These are phyloP conservation scores for Starmerella khaoyaiensis DNA, from an alignment of 805 yeast genomes.

Conservation along the genomic window DNA sequence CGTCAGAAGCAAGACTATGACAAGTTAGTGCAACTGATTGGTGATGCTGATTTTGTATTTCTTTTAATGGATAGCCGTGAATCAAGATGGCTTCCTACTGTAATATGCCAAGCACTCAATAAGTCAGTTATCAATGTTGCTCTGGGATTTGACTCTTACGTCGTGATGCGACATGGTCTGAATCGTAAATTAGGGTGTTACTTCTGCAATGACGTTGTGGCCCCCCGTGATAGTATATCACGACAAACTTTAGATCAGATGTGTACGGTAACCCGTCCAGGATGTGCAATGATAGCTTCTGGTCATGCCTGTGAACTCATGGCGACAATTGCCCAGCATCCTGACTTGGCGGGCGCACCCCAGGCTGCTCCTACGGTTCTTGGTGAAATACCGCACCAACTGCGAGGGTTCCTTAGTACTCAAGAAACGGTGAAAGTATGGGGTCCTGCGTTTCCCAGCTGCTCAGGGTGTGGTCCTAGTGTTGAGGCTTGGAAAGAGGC, in stretches of 20 bases:
- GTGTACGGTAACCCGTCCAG: constrained; percentile 98
- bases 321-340: constrained; percentile 61
- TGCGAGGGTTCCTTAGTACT: constrained; percentile 68
- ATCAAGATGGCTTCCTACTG: constrained; percentile 94
- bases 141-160: constrained; percentile 81
- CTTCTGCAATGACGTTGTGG: constrained; percentile 90
- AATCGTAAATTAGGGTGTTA: constrained; percentile 65
- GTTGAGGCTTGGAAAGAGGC: constrained; percentile 36
- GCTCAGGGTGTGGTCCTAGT: constrained; percentile 72
- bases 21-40: constrained; percentile 39
- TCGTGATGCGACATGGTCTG: constrained; percentile 88
- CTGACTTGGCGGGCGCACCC: constrained; percentile 36
- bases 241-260: constrained; percentile 90
- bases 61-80: constrained; percentile 89
- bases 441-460: constrained; percentile 60
- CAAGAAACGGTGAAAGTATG: constrained; percentile 51
- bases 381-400: constrained; percentile 77
- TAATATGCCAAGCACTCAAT: constrained; percentile 49
- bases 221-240: constrained; percentile 77
- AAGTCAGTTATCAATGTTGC: constrained; percentile 87
- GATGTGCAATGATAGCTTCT: constrained; percentile 80
- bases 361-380: constrained; percentile 34
- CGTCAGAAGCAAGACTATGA: constrained; percentile 42
- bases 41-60: constrained; percentile 62
- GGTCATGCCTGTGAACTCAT: constrained; percentile 75